Percentiles rank a stretch among this genome's conserved stretches.
phyloP scores from a whole-genome alignment of 2,329 filamentous ascomycete species.

The Zymoseptoria tritici region DNA sequence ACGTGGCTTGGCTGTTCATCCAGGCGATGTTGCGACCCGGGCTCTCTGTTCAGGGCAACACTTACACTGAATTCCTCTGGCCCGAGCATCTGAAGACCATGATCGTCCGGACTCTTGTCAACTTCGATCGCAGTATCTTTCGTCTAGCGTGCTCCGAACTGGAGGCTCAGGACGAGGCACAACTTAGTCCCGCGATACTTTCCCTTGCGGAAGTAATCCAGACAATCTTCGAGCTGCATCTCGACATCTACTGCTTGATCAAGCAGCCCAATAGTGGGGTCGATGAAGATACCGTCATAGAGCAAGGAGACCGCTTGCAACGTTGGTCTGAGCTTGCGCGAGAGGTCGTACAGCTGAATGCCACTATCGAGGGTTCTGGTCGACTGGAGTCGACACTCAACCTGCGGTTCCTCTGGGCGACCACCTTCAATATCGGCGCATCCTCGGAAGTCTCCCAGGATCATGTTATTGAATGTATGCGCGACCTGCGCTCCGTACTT shows the following conservation, averaged over 20 bases:
- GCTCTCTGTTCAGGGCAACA: conserved; percentile 16
- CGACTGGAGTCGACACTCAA: conserved; percentile 36
- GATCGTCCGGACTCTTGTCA: conserved; percentile 46
- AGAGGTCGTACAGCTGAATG: conserved; percentile 42
- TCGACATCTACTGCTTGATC: conserved; percentile 58
- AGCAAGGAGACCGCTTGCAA: conserved; percentile 52
- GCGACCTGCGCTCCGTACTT: conserved; percentile 53
- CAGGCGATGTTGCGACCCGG: conserved; percentile 42
- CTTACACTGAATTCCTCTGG: conserved; percentile 50
- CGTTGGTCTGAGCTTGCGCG: conserved; percentile 55
- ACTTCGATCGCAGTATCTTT: conserved; percentile 49
- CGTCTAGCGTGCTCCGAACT: conserved; percentile 10
- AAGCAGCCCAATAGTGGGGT: conserved; percentile 53
- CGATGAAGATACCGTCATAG: conserved; percentile 41
- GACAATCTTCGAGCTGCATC: conserved; percentile 58
- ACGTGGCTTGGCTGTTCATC: conserved; percentile 50
- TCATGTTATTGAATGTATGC: conserved; percentile 54
- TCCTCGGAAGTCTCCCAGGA: conserved; percentile 49
- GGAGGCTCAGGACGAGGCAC: background rate
- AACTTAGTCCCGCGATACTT: conserved; percentile 22
- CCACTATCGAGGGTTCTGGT: conserved; percentile 9
- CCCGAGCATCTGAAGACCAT: conserved; percentile 48
- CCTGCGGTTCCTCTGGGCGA: conserved; percentile 60
- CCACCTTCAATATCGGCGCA: conserved; percentile 54
- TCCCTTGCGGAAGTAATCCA: conserved; percentile 48